Evolutionary conservation across 176 grass and related monocot species (phyloP).

Genomic region (Aegilops speltoides): DNA sequence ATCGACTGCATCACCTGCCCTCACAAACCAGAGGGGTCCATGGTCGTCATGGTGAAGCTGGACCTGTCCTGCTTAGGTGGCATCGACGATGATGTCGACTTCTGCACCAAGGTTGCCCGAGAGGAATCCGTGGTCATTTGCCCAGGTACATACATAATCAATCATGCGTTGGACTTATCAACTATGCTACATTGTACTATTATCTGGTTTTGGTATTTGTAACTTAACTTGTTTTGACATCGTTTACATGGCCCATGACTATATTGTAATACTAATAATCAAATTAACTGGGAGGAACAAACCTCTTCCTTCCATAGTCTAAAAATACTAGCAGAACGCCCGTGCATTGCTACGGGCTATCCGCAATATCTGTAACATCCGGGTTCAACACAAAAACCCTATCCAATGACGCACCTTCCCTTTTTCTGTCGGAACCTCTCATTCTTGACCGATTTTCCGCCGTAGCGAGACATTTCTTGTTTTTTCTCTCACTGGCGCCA

Average conservation of each 20-base stretch:
- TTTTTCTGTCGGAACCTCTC: too few relatives aligned
- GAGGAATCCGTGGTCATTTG: constrained; percentile 59
- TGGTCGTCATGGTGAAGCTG: constrained; percentile 81
- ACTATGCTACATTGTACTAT: too few relatives aligned
- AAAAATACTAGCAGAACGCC: too few relatives aligned
- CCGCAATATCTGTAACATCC: too few relatives aligned
- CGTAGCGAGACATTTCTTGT: too few relatives aligned
- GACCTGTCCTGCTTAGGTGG: constrained; percentile 42
- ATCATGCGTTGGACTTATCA: too few relatives aligned
- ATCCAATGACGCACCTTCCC: too few relatives aligned
- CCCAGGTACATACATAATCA: constrained; percentile 36
- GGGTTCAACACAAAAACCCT: too few relatives aligned
- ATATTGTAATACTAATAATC: background rate
- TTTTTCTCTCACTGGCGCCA: too few relatives aligned
- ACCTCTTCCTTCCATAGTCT: background rate
- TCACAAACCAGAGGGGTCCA: constrained; percentile 73
- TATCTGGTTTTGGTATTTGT: background rate
- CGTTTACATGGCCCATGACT: background rate
- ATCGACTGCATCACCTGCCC: constrained; percentile 61
- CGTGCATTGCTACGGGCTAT: too few relatives aligned
- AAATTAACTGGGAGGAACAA: background rate
- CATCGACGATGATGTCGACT: constrained; percentile 59
- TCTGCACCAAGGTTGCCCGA: constrained; percentile 66
- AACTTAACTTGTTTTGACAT: background rate
- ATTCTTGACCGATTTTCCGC: too few relatives aligned